Percentiles rank a stretch among this genome's conserved stretches.
Conservation (phyloP, 2,329 filamentous ascomycete species). For the Talaromyces verruculosus region DNA sequence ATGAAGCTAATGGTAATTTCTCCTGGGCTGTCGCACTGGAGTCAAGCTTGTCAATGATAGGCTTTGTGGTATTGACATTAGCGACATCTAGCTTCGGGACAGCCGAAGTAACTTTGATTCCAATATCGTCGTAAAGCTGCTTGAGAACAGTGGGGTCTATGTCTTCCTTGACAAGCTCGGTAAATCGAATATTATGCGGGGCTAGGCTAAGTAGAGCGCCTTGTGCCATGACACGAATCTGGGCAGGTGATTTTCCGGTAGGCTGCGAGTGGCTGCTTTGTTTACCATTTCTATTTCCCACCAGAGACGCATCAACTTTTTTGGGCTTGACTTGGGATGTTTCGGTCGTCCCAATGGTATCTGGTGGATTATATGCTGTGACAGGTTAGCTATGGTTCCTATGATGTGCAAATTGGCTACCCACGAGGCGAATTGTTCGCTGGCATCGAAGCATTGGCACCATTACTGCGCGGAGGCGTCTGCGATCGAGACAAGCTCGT, state of each 20-base stretch:
- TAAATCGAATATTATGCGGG: slow-evolving; percentile 67
- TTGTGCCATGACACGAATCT: slow-evolving; percentile 55
- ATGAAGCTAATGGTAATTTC: background rate
- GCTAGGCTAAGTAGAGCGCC: slow-evolving; percentile 65
- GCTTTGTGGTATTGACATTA: background rate
- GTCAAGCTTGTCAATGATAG: background rate
- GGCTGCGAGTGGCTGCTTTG: background rate
- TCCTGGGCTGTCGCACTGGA: background rate
- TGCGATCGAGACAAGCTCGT: background rate
- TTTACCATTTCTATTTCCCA: background rate
- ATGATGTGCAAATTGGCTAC: background rate
- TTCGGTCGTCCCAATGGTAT: slow-evolving; percentile 30
- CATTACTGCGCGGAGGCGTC: background rate
- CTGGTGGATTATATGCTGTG: slow-evolving; percentile 38
- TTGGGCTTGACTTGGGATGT: slow-evolving; percentile 1
- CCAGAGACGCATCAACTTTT: background rate
- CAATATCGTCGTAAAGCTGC: slow-evolving; percentile 66
- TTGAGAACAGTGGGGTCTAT: slow-evolving; percentile 64
- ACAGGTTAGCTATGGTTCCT: background rate
- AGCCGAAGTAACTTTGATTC: slow-evolving; percentile 49
- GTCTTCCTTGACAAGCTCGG: slow-evolving; percentile 71
- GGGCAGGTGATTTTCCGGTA: slow-evolving; percentile 34
- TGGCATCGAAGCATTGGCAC: background rate
- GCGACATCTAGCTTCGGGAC: slow-evolving; percentile 24
- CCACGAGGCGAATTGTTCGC: background rate